These are phyloP conservation scores for Paracorniculantispora psalliotae DNA, from an alignment of 2,329 filamentous ascomycete genomes.

Conservation along the genomic window DNA sequence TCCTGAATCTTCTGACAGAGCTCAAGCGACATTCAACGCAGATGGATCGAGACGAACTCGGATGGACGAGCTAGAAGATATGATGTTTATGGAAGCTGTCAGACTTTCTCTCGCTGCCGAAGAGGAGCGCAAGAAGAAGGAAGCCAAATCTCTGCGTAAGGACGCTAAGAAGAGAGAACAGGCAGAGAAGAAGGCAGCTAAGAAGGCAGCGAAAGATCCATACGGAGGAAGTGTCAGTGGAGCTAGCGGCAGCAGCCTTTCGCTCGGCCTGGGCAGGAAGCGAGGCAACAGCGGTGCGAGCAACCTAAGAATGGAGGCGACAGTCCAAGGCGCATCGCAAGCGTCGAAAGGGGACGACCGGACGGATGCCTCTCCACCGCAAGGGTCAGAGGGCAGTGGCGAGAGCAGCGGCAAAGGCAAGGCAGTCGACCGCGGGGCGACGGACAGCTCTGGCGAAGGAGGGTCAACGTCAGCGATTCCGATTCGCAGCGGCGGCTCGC, in stretches of 20 bases:
- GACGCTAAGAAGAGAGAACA: constrained; percentile 83
- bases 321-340: constrained; percentile 40
- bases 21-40: constrained; percentile 17
- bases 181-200: constrained; percentile 72
- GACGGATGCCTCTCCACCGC: constrained; percentile 16
- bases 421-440: constrained; percentile 53
- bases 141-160: constrained; percentile 52
- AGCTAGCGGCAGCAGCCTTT: constrained; percentile 60
- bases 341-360: constrained; percentile 19
- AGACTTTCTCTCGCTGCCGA: constrained; percentile 85
- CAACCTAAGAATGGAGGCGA: constrained; percentile 54
- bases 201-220: constrained; percentile 47
- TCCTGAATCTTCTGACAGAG: constrained; percentile 21
- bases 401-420: constrained; percentile 58
- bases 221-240: constrained; percentile 32
- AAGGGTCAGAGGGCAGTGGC: constrained; percentile 21
- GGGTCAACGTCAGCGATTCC: constrained; percentile 35
- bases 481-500: constrained; percentile 57
- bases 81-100: constrained; percentile 99
- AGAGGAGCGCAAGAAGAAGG: constrained; percentile 83
- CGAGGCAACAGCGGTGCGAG: constrained; percentile 57
- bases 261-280: constrained; percentile 53
- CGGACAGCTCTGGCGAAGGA: constrained; percentile 15
- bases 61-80: constrained; percentile 86
- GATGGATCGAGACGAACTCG: constrained; percentile 40